Evolutionary conservation across 139 green algal genomes (phyloP).

Genomic region (Chlorella vulgaris): DNA sequence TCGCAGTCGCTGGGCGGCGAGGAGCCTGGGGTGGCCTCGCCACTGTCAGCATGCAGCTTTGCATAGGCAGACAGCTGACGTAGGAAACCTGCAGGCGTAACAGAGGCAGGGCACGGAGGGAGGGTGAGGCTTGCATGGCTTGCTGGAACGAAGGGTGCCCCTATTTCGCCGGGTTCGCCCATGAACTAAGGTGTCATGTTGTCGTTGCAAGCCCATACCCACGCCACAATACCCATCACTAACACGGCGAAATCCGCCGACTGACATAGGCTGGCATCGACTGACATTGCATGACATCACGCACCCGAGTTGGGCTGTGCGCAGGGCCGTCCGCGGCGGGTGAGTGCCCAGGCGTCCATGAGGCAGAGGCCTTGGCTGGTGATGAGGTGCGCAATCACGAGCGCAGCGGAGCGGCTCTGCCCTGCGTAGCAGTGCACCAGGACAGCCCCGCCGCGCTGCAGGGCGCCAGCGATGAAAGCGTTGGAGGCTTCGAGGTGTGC

Average conservation of each 20-base stretch:
- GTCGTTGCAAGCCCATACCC: no score
- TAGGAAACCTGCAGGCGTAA: constrained; percentile 24
- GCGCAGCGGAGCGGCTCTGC: constrained; percentile 76
- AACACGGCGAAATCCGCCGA: no score
- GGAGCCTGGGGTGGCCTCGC: not conserved
- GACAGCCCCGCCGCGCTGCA: constrained; percentile 45
- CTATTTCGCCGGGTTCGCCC: no score
- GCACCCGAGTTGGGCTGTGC: constrained; percentile 76
- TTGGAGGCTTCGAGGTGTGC: constrained; percentile 10
- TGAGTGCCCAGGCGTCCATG: constrained; percentile 54
- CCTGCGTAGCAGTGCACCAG: constrained; percentile 94
- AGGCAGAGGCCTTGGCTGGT: constrained; percentile 6
- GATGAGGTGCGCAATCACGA: constrained; percentile 58
- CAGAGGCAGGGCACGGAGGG: not conserved
- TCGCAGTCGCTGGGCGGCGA: not conserved
- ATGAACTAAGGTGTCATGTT: no score
- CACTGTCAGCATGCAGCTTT: not conserved
- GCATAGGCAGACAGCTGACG: constrained; percentile 22
- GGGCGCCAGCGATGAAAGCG: constrained; percentile 65
- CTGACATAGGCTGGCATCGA: no score
- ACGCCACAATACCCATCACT: no score
- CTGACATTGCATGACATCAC: no score
- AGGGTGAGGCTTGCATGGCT: no score
- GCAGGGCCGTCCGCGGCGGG: constrained; percentile 54
- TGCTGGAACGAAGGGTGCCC: no score